phyloP scores from a whole-genome alignment of 495 filamentous ascomycete genomes.

The Penicillium bovifimosum region DNA sequence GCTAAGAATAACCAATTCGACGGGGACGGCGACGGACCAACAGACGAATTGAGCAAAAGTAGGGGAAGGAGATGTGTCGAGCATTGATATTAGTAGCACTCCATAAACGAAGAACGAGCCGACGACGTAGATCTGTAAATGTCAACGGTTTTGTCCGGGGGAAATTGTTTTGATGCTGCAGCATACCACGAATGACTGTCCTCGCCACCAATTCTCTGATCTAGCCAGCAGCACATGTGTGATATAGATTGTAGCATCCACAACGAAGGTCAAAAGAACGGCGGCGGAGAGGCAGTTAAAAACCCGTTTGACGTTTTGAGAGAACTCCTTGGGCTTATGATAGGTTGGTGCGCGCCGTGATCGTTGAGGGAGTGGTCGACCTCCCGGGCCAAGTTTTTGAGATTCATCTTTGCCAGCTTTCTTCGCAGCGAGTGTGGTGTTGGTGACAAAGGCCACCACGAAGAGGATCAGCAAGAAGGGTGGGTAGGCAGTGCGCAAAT shows the following conservation, averaged over 20 bases:
- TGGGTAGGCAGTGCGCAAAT: slow-evolving; percentile 58
- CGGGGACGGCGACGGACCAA: slow-evolving; percentile 62
- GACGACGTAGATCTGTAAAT: slow-evolving; percentile 67
- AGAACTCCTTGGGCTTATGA: slow-evolving; percentile 46
- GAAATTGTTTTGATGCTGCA: not conserved
- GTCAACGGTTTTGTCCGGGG: not conserved
- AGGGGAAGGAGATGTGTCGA: slow-evolving; percentile 73
- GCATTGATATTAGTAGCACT: slow-evolving; percentile 68
- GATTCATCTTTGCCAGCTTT: slow-evolving; percentile 34
- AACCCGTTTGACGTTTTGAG: slow-evolving; percentile 52
- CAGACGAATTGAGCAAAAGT: slow-evolving; percentile 64
- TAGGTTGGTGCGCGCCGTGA: slow-evolving; percentile 35
- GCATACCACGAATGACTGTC: slow-evolving; percentile 76
- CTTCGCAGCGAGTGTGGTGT: slow-evolving; percentile 53
- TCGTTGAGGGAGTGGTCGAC: slow-evolving; percentile 68
- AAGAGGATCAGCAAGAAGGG: slow-evolving; percentile 65
- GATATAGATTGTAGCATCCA: slow-evolving; percentile 68
- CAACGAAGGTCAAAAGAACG: slow-evolving; percentile 66
- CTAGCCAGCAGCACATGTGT: slow-evolving; percentile 63
- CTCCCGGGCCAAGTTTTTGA: slow-evolving; percentile 60
- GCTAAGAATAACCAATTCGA: slow-evolving; percentile 65
- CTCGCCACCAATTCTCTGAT: slow-evolving; percentile 83
- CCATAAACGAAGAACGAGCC: slow-evolving; percentile 72
- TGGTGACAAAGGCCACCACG: slow-evolving; percentile 55
- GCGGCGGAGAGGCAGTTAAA: slow-evolving; percentile 70